phyloP scores from a whole-genome alignment of 352 stramenopile genomes.

The Achlya hypogyna region DNA sequence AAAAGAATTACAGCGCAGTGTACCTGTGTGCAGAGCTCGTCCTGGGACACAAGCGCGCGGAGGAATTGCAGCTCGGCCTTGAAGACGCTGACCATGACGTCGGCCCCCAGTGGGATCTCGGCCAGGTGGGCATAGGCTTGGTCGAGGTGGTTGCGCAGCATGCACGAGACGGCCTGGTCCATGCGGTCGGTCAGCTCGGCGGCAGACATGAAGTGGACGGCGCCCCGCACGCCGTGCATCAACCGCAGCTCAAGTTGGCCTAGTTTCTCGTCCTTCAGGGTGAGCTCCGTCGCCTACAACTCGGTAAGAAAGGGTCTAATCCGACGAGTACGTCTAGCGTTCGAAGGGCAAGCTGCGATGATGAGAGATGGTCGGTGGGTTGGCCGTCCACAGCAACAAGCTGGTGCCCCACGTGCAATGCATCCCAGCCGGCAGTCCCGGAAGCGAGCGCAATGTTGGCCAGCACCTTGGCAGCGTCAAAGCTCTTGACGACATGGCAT shows the following conservation, averaged over 20 bases:
- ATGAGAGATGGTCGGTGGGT: neutral
- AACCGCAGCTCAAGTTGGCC: neutral
- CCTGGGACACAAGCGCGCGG: neutral
- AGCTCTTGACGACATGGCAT: neutral
- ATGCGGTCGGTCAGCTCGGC: neutral
- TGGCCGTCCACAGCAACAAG: constrained; percentile 9
- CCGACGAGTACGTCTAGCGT: neutral
- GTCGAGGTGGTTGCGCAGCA: neutral
- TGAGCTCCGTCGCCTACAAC: neutral
- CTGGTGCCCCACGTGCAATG: neutral
- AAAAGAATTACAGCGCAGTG: neutral
- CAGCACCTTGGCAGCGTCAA: neutral
- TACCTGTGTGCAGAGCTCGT: neutral
- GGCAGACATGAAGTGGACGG: neutral
- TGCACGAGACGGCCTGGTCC: neutral
- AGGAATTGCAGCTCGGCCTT: constrained; percentile 12
- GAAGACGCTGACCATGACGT: neutral
- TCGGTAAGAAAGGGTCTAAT: too few relatives aligned
- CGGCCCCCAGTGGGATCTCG: neutral
- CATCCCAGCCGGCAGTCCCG: neutral
- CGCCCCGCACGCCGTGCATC: neutral
- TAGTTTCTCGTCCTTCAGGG: neutral
- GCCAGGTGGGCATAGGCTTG: neutral
- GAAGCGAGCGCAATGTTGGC: neutral
- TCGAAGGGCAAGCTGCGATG: neutral